Conservation (phyloP, 306 rosid genomes). For the Cicer pinnatifidum region DNA sequence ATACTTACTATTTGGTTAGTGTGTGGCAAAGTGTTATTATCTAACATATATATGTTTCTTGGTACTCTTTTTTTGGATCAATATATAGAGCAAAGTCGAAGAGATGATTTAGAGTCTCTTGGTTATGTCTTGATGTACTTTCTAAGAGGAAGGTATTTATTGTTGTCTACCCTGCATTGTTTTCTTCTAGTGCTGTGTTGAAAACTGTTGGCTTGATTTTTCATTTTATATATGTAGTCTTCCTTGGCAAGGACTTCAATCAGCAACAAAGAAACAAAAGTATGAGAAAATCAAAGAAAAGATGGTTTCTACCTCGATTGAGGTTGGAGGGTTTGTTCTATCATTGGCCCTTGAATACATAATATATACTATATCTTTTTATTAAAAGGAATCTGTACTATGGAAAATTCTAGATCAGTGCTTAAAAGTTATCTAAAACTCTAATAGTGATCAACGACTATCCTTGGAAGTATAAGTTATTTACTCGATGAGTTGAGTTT, state of each 20-base stretch:
- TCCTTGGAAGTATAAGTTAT: no score
- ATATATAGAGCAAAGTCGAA: conserved; percentile 85
- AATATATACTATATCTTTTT: background rate
- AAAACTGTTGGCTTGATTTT: conserved; percentile 41
- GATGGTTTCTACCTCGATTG: conserved; percentile 89
- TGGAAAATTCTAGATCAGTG: no score
- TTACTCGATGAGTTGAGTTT: no score
- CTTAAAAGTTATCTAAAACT: no score
- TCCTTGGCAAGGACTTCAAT: conserved; percentile 98
- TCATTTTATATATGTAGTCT: conserved; percentile 58
- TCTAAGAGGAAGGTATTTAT: conserved; percentile 87
- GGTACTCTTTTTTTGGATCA: conserved; percentile 42
- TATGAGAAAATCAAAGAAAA: conserved; percentile 91
- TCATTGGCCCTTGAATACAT: conserved; percentile 2
- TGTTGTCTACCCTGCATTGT: conserved; percentile 34
- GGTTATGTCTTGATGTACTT: conserved; percentile 95
- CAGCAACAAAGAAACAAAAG: conserved; percentile 90
- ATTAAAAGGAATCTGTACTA: no score
- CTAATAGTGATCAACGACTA: no score
- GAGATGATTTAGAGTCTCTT: conserved; percentile 97
- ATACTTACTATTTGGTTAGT: conserved; percentile 6
- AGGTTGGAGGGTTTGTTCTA: conserved; percentile 56
- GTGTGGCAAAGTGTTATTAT: conserved; percentile 27
- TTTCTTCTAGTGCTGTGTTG: conserved; percentile 33
- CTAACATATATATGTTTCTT: conserved; percentile 43